Evolutionary conservation across 768 basidiomycete species (phyloP).

Genomic region (Boletus rex-veris): DNA sequence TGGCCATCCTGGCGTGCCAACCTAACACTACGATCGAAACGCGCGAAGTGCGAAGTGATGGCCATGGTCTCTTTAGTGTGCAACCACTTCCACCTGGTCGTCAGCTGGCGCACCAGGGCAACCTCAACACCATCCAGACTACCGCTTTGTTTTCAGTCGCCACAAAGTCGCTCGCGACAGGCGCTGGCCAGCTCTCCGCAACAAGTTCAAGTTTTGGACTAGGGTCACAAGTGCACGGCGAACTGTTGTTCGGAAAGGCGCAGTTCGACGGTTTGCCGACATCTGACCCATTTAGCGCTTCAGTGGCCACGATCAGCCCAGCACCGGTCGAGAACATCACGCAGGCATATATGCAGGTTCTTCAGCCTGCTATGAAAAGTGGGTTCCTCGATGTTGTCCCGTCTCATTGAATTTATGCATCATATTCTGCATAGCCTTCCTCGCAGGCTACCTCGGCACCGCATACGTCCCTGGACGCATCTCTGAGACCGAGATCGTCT

Average conservation of each 20-base stretch:
- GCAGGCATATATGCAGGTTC: constrained; percentile 14
- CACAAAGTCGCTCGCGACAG: constrained; percentile 5
- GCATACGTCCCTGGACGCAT: constrained; percentile 31
- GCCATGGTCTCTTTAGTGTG: constrained; percentile 16
- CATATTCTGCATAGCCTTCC: constrained; percentile 8
- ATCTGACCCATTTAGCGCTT: neutral
- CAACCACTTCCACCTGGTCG: constrained; percentile 11
- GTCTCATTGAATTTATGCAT: neutral
- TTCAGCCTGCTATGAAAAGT: constrained; percentile 22
- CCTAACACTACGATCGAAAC: constrained; percentile 27
- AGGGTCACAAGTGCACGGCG: constrained; percentile 17
- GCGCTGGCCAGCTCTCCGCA: neutral
- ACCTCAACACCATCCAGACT: constrained; percentile 24
- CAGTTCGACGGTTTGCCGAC: constrained; percentile 13
- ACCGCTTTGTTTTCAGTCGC: constrained; percentile 22
- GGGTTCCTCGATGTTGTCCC: neutral
- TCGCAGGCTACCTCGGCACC: constrained; percentile 21
- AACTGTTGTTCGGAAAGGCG: constrained; percentile 19
- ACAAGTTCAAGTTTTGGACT: neutral
- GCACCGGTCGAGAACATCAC: constrained; percentile 17
- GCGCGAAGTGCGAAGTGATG: constrained; percentile 24
- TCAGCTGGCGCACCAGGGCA: constrained; percentile 19
- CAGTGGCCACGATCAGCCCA: neutral
- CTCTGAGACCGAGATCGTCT: constrained; percentile 19
- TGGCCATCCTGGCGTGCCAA: constrained; percentile 20